These are phyloP conservation scores for Ceratocystis diversiconidia DNA, from an alignment of 2,329 filamentous ascomycete species.

Conservation along the genomic window DNA sequence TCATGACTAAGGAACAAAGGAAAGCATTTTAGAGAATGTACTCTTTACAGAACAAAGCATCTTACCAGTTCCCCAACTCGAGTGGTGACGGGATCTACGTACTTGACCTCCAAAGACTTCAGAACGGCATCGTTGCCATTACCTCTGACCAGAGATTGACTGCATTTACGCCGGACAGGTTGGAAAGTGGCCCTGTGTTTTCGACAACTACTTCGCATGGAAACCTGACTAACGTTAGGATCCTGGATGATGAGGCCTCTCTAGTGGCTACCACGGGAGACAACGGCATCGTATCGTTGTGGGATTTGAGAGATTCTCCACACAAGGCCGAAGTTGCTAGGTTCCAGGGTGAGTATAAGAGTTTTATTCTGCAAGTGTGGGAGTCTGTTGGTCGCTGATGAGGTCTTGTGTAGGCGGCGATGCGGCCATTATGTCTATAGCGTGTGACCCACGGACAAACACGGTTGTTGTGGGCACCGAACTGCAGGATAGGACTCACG, in stretches of 20 bases:
- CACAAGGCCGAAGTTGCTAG: slow-evolving; percentile 29
- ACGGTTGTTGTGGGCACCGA: slow-evolving; percentile 61
- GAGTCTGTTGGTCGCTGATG: not conserved
- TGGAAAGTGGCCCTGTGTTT: slow-evolving; percentile 36
- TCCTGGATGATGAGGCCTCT: slow-evolving; percentile 37
- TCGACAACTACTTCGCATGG: slow-evolving; percentile 35
- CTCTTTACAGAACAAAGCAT: slow-evolving; percentile 14
- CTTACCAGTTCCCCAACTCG: slow-evolving; percentile 17
- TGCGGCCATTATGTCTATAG: slow-evolving; percentile 48
- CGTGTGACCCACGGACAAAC: slow-evolving; percentile 41
- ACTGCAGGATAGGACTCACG: slow-evolving; percentile 46
- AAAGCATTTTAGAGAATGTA: slow-evolving; percentile 11
- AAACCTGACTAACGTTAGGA: slow-evolving; percentile 49
- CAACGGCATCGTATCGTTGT: slow-evolving; percentile 51
- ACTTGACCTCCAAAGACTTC: slow-evolving; percentile 14
- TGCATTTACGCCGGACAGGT: slow-evolving; percentile 19
- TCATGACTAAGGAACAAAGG: not conserved
- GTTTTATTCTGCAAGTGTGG: not conserved
- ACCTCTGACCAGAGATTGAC: slow-evolving; percentile 14
- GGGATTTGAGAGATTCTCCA: slow-evolving; percentile 44
- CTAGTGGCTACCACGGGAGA: slow-evolving; percentile 56
- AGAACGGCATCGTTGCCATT: slow-evolving; percentile 7
- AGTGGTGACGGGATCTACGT: slow-evolving; percentile 16
- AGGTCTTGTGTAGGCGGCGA: slow-evolving; percentile 6
- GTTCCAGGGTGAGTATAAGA: slow-evolving; percentile 28